A percentile compares a stretch with the other conserved stretches of the same genome.
Conservation (phyloP, 140 eudicot species). For the Stevia rebaudiana region DNA sequence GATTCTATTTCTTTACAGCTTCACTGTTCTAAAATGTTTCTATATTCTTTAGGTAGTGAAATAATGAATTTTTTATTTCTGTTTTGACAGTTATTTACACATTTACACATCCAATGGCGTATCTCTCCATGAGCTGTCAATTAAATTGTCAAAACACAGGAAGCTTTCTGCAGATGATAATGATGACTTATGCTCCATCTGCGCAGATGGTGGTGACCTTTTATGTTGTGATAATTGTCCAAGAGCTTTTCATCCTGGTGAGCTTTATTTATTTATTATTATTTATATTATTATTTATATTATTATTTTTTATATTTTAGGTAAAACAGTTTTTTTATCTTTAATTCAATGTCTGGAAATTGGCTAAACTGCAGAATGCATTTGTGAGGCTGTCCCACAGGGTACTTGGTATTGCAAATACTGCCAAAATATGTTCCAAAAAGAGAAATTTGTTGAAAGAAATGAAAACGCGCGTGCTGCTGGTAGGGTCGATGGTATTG, state of each 20-base stretch:
- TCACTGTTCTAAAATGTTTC: neutral
- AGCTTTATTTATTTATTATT: too few species aligned
- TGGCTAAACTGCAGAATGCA: slow-evolving; percentile 59
- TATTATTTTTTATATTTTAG: slow-evolving; percentile 7
- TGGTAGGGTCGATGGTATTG: slow-evolving; percentile 66
- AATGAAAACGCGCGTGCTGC: slow-evolving; percentile 82
- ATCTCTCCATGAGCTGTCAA: slow-evolving; percentile 77
- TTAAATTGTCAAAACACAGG: slow-evolving; percentile 38
- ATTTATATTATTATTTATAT: too few species aligned
- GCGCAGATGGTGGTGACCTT: slow-evolving; percentile 73
- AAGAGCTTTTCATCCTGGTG: slow-evolving; percentile 80
- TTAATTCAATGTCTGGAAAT: slow-evolving; percentile 10
- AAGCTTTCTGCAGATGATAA: slow-evolving; percentile 54
- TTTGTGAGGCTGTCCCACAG: slow-evolving; percentile 44
- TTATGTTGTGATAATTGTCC: slow-evolving; percentile 81
- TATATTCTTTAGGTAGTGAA: neutral
- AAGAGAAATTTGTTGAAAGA: slow-evolving; percentile 57
- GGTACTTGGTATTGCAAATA: slow-evolving; percentile 75
- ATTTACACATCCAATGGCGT: slow-evolving; percentile 81
- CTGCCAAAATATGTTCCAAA: slow-evolving; percentile 52
- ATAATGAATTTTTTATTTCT: neutral
- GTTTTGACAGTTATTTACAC: slow-evolving; percentile 52
- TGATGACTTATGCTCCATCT: slow-evolving; percentile 83
- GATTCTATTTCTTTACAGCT: neutral
- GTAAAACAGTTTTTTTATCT: neutral